A percentile compares a stretch with the other conserved stretches of the same genome.
These are phyloP conservation scores for Yueomyces sp. DNA, from an alignment of 1,139 yeast species.

Conservation along the genomic window DNA sequence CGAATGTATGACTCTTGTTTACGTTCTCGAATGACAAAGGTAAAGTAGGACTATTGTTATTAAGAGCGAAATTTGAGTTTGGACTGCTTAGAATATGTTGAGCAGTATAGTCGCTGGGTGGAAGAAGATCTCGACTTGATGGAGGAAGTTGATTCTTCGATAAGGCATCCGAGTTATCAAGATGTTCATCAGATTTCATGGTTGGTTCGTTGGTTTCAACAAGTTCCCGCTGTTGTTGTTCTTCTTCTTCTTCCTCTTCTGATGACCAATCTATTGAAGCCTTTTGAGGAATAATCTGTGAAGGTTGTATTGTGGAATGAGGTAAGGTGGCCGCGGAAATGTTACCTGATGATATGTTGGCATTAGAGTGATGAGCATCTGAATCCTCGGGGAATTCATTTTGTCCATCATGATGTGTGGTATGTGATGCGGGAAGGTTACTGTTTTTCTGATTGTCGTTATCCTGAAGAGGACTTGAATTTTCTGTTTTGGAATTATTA, in stretches of 20 bases:
- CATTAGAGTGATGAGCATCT: neutral
- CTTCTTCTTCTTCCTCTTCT: constrained; percentile 47
- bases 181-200: too few species aligned
- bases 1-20: too few species aligned
- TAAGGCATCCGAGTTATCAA: too few species aligned
- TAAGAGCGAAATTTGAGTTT: too few species aligned
- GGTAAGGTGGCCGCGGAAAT: constrained; percentile 23
- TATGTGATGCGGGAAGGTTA: neutral
- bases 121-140: too few species aligned
- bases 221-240: too few species aligned
- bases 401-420: neutral
- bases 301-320: constrained; percentile 32
- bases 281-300: constrained; percentile 52
- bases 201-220: too few species aligned
- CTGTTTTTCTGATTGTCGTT: neutral
- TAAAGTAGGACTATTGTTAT: too few species aligned
- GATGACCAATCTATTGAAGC: constrained; percentile 76
- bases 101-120: too few species aligned
- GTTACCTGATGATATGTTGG: constrained; percentile 1
- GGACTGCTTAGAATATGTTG: too few species aligned
- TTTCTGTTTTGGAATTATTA: neutral
- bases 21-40: too few species aligned
- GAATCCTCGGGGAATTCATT: neutral
- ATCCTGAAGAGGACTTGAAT: neutral
- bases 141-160: too few species aligned